These are phyloP conservation scores for Phytophthora palmivora DNA, from an alignment of 352 stramenopile species.

Conservation along the genomic window DNA sequence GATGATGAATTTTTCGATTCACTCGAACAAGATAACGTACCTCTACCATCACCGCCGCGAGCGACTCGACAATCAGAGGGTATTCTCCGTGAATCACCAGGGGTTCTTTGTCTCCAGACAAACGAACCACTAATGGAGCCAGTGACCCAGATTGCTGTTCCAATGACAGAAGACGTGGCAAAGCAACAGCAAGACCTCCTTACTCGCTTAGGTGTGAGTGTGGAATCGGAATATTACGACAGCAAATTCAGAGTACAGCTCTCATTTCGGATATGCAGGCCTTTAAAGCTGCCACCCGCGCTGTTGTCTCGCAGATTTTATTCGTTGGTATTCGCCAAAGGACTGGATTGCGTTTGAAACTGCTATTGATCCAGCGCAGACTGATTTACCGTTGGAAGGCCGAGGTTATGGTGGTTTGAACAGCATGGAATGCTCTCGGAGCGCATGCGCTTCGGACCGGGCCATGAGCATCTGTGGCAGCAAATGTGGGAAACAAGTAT, in stretches of 20 bases:
- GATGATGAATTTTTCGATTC: conserved; percentile 89
- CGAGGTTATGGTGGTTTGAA: conserved; percentile 75
- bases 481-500: conserved; percentile 75
- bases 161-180: conserved; percentile 81
- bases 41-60: conserved; percentile 16
- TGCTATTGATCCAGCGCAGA: conserved; percentile 16
- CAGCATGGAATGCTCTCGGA: conserved; percentile 72
- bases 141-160: conserved; percentile 68
- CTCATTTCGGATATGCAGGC: conserved; percentile 88
- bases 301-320: conserved; percentile 77
- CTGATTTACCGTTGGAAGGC: conserved; percentile 49
- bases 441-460: conserved; percentile 63
- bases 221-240: conserved; percentile 73
- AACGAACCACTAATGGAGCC: conserved; percentile 66
- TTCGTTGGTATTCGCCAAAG: conserved; percentile 86
- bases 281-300: conserved; percentile 81
- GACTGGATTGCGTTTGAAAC: conserved; percentile 72
- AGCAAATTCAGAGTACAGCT: conserved; percentile 77
- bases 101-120: conserved; percentile 52
- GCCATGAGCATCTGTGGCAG: conserved; percentile 67
- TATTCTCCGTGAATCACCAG: conserved; percentile 40
- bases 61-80: conserved; percentile 32
- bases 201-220: conserved; percentile 65
- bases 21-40: conserved; percentile 55
- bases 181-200: conserved; percentile 82